These are phyloP conservation scores for Xylaria sp. DNA, from an alignment of 2,329 filamentous ascomycete genomes.

Conservation along the genomic window DNA sequence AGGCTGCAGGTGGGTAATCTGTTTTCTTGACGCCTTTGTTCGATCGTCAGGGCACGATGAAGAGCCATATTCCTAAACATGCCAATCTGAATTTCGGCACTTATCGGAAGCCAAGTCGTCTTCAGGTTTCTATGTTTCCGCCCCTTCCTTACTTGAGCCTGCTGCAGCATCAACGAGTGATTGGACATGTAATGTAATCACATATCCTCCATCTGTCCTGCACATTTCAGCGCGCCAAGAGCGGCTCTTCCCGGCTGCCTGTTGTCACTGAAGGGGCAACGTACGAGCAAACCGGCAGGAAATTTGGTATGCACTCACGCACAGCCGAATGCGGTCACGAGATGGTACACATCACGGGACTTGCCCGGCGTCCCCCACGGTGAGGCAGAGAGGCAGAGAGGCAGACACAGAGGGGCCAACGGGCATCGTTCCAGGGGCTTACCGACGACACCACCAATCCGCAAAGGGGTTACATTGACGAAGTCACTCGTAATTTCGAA, in stretches of 20 bases:
- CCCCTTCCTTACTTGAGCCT: constrained; percentile 11
- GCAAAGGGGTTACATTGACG: constrained; percentile 34
- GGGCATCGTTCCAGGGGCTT: constrained; percentile 26
- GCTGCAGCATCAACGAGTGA: constrained; percentile 1
- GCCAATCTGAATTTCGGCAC: constrained; percentile 10
- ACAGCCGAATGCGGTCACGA: constrained; percentile 47
- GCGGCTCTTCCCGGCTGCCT: constrained; percentile 43
- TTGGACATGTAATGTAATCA: constrained; percentile 3
- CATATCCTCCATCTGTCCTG: constrained; percentile 19
- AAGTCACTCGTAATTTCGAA: constrained; percentile 35
- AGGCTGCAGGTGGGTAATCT: constrained; percentile 1
- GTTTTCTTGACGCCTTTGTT: not conserved
- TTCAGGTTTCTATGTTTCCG: not conserved
- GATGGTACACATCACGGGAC: constrained; percentile 42
- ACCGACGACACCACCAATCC: constrained; percentile 33
- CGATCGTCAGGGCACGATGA: not conserved
- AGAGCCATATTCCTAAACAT: constrained; percentile 4
- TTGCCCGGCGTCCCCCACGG: constrained; percentile 33
- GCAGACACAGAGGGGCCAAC: constrained; percentile 11
- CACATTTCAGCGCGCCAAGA: constrained; percentile 37
- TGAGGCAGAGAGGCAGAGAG: constrained; percentile 26
- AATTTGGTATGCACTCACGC: constrained; percentile 46
- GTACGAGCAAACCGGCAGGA: constrained; percentile 20
- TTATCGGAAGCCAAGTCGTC: not conserved
- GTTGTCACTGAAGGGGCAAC: constrained; percentile 3